These are phyloP conservation scores for Aspergillus puulaauensis DNA, from an alignment of 2,329 filamentous ascomycete species.

Conservation along the genomic window DNA sequence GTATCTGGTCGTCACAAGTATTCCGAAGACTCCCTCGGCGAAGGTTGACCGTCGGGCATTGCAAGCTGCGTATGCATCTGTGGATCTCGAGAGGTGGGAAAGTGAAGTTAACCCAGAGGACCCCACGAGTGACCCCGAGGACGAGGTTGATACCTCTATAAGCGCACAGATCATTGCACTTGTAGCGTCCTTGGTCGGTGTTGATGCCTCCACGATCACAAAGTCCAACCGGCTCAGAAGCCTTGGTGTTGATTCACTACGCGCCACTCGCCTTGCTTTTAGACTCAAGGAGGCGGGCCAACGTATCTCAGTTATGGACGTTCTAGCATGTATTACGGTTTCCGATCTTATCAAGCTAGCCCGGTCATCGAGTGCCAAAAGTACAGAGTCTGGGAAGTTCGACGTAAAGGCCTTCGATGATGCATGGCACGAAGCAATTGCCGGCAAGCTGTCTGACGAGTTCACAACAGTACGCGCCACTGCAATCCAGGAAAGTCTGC, in stretches of 20 bases:
- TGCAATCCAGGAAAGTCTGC: slow-evolving; percentile 39
- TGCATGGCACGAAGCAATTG: slow-evolving; percentile 19
- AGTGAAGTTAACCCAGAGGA: slow-evolving; percentile 19
- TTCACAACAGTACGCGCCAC: slow-evolving; percentile 30
- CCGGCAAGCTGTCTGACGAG: slow-evolving; percentile 16
- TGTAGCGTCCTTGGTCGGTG: slow-evolving; percentile 23
- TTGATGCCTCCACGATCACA: slow-evolving; percentile 20
- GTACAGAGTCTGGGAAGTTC: slow-evolving; percentile 4
- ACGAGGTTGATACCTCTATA: not conserved
- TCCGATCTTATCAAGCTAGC: slow-evolving; percentile 24
- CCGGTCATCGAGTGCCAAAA: not conserved
- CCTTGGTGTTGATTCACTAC: slow-evolving; percentile 33
- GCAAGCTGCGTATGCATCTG: slow-evolving; percentile 22
- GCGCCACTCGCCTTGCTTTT: slow-evolving; percentile 29
- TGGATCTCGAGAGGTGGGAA: slow-evolving; percentile 31
- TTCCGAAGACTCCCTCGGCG: slow-evolving; percentile 32
- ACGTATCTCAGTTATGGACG: slow-evolving; percentile 28
- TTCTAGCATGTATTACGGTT: slow-evolving; percentile 29
- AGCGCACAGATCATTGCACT: slow-evolving; percentile 18
- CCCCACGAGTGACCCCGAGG: not conserved
- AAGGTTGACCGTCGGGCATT: slow-evolving; percentile 35
- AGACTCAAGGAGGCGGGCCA: slow-evolving; percentile 25
- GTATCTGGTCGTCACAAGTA: slow-evolving; percentile 29
- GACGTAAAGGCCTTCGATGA: slow-evolving; percentile 24
- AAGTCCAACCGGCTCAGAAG: slow-evolving; percentile 24